Conservation (phyloP, 371 early-diverging fungal genomes). For the Entomophthora muscae region DNA sequence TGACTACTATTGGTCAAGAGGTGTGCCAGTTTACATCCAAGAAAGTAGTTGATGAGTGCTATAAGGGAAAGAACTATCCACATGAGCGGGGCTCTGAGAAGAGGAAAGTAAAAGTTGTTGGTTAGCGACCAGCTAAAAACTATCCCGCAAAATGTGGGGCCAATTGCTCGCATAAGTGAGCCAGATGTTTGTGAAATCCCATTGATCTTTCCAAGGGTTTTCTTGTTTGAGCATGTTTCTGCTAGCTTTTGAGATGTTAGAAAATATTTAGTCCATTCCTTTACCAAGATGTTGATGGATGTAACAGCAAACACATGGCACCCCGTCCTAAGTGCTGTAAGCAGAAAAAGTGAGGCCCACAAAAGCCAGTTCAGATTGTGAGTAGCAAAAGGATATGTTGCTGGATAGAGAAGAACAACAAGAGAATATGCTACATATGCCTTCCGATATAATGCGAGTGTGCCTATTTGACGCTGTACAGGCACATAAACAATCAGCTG, state of each 20-base stretch:
- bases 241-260: not conserved
- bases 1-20: too few species aligned
- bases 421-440: slow-evolving; percentile 22
- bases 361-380: slow-evolving; percentile 13
- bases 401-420: slow-evolving; percentile 19
- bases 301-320: slow-evolving; percentile 36
- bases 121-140: slow-evolving; percentile 10
- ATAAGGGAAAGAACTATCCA: slow-evolving; percentile 1
- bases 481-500: slow-evolving; percentile 36
- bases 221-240: slow-evolving; percentile 3
- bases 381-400: not conserved
- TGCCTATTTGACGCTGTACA: slow-evolving; percentile 23
- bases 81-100: not conserved
- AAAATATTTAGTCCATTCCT: not conserved
- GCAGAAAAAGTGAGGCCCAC: slow-evolving; percentile 17
- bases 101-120: not conserved
- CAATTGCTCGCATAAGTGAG: slow-evolving; percentile 37
- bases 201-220: slow-evolving; percentile 46
- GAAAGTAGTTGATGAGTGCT: not conserved
- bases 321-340: slow-evolving; percentile 22
- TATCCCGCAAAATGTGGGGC: slow-evolving; percentile 43
- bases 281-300: slow-evolving; percentile 35
- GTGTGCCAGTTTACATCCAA: too few species aligned
- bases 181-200: slow-evolving; percentile 44
- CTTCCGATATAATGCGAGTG: slow-evolving; percentile 24